Evolutionary conservation across 1,284 basidiomycete species (phyloP), one percentile per base, ranked within the genome.

Genomic region (Papiliotrema flavescens): DNA sequence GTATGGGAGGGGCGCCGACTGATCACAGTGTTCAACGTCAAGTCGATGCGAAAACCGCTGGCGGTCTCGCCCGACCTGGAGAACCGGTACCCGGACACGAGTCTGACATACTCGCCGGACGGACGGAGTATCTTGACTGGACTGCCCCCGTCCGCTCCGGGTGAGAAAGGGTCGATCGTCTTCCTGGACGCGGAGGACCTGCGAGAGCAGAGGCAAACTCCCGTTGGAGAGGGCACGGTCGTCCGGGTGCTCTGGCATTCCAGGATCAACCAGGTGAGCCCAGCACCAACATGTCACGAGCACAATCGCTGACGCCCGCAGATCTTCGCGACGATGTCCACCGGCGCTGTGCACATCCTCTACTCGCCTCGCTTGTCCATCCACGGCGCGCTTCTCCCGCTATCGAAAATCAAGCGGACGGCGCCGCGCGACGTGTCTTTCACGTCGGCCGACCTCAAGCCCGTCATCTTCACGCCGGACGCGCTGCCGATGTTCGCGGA

Each of bases 201-300:
- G 48, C 83, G 85, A 60, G 80, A 86, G 43, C 69, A 77, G 57
- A 60, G 86, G 79, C 56, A 86, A 83, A 74, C 78, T 78, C 81
- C 64, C 57, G 65, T 79, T 84, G 65, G 85, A 78, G 71, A 85
- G 84, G 76, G 87, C 81, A 90, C 87, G 26, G 91, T 94, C 5
- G 88, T 97, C 53, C 88, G 86, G 64, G 88, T 96, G 1, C 77
- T 83, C 28, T 97, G 93, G 93, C 94, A 96, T 77, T 85, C 90
- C n/a, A 89, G 90, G 75, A 96, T 97, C 79, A 97, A 97, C 78
- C 94, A 97, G 82, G 89, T 88, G 62, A 62, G 84, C 67, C 1
- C 37, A 39, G 51, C 36, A 32, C 23, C n/a, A 37, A 51, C 37
- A 53, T 24, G 28, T 36, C 17, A 36, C 14, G n/a, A 19, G n/a